Evolutionary conservation across 202 grass and related monocot species (phyloP), one percentile per base, ranked within the genome.

Genomic region (Elaeis oleifera): DNA sequence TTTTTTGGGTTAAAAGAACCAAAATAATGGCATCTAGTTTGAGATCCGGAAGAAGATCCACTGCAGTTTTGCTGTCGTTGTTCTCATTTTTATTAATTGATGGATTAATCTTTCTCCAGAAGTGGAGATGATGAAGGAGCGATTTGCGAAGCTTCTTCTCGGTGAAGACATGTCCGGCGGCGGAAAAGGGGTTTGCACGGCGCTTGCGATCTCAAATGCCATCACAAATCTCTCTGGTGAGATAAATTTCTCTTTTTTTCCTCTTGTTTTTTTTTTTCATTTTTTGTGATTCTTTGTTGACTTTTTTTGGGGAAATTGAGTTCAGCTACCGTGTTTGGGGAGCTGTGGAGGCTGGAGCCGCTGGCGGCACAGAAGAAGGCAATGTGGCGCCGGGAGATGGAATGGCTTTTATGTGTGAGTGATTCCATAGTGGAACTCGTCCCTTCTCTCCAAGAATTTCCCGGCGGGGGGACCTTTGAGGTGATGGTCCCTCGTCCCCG

Each of bases 121-220:
- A 77, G 56, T 89, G 69, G 94, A 99, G 76, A 99, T 99, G 94
- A 99, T 99, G 94, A 99, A 99, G 74, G 94, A 99, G 82, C 85
- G 94, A 25, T 99, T 99, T 79, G 94, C 94, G 0, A 99, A 99
- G 80, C 94, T 99, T 50, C 94, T 99, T 19, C 82, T 99, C 19
- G 94, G 94, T 17, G 94, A 99, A 81, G 94, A 99, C 82, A 99
- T 99, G 94, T 99, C 94, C 44, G 94, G 94, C 54, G 88, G 94
- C 54, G 94, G 94, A 71, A 99, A 99, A 75, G 94, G 94, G 56
- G 94, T 99, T 72, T 89, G 88, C 88, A 99, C 88, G 53, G 94
- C 88, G 59, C 94, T 99, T 48, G 94, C 94, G 71, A 76, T 99
- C 77, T 99, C 94, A 57, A 99, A 99, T 73, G 88, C 94, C 32